Conservation (phyloP, 2,329 filamentous ascomycete genomes). For the Gyromitra esculenta region DNA sequence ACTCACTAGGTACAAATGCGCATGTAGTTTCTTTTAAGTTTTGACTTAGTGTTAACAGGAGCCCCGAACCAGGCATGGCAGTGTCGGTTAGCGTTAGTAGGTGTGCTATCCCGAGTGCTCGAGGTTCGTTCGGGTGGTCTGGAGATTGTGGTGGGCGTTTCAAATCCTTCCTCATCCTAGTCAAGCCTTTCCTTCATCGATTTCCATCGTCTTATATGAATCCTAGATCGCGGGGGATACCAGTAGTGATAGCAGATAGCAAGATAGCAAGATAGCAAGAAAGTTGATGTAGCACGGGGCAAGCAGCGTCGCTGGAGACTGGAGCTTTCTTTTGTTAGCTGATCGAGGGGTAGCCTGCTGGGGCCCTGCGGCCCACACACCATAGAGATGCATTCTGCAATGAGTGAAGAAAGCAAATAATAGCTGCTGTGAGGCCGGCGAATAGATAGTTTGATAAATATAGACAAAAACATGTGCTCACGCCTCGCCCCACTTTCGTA, state of each 20-base stretch:
- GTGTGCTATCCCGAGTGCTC: no score
- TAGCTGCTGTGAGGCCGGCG: slow-evolving; percentile 1
- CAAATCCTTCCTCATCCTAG: neutral
- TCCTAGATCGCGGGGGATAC: neutral
- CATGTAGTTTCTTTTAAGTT: no score
- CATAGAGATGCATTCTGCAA: neutral
- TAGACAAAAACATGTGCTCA: neutral
- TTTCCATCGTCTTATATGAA: neutral
- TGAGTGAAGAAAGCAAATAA: slow-evolving; percentile 8
- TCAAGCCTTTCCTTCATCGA: neutral
- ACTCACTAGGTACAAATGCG: no score
- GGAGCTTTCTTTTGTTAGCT: neutral
- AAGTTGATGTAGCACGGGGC: neutral
- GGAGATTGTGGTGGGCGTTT: no score
- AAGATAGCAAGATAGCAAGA: neutral
- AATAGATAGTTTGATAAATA: neutral
- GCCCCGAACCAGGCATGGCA: no score
- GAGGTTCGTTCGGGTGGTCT: no score
- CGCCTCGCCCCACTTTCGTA: neutral
- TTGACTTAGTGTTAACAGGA: no score
- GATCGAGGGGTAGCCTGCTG: neutral
- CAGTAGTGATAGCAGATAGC: neutral
- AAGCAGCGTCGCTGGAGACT: neutral
- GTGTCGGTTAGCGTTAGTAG: no score
- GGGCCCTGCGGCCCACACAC: neutral